Evolutionary conservation across 2,329 filamentous ascomycete species (phyloP).

Genomic region (Aspergillus sp.): DNA sequence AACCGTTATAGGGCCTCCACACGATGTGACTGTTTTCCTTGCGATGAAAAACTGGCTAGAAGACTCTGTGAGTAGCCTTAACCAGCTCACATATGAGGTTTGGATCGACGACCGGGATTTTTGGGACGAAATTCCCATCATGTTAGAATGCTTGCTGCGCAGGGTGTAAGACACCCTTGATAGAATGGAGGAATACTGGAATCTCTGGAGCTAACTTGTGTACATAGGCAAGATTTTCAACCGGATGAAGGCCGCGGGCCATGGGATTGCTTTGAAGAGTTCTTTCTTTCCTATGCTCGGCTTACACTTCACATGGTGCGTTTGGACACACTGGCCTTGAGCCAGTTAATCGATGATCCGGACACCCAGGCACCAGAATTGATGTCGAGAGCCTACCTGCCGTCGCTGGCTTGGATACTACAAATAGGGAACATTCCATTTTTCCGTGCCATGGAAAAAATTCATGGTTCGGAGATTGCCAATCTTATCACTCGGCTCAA

Average conservation of each 20-base stretch:
- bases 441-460: slow-evolving; percentile 27
- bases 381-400: slow-evolving; percentile 30
- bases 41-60: slow-evolving; percentile 41
- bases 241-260: slow-evolving; percentile 24
- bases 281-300: slow-evolving; percentile 35
- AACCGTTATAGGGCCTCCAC: slow-evolving; percentile 20
- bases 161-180: slow-evolving; percentile 35
- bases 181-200: no score
- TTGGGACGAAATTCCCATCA: slow-evolving; percentile 39
- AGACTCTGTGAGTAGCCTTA: slow-evolving; percentile 28
- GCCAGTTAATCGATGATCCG: slow-evolving; percentile 20
- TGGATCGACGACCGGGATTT: slow-evolving; percentile 38
- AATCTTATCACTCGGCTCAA: slow-evolving; percentile 25
- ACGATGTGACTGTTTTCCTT: slow-evolving; percentile 26
- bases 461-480: slow-evolving; percentile 21
- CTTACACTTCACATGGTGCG: slow-evolving; percentile 38
- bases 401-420: slow-evolving; percentile 30
- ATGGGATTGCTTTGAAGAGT: slow-evolving; percentile 34
- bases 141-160: slow-evolving; percentile 37
- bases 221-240: slow-evolving; percentile 25
- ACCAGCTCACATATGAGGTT: slow-evolving; percentile 29
- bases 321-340: slow-evolving; percentile 34
- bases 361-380: slow-evolving; percentile 23
- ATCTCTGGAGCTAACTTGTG: slow-evolving; percentile 10
- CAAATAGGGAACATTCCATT: slow-evolving; percentile 32